Base-by-base conservation (phyloP, 164 flowering plant species). In the grape (Vitis vinifera) region DNA sequence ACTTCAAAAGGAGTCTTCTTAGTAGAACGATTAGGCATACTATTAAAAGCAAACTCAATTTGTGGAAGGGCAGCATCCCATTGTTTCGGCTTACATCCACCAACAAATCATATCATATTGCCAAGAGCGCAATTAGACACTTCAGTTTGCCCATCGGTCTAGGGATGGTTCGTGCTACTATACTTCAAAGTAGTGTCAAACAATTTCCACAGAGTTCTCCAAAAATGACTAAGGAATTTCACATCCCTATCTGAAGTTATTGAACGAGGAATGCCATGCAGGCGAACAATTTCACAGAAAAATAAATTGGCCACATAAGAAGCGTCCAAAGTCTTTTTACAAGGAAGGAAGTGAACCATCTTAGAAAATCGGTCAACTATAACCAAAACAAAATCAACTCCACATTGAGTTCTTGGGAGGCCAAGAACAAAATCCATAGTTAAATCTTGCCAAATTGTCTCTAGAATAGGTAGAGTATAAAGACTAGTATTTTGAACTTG, bases 21-120 rank as follows among this genome's bases (percentile, higher is more conserved):
- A 2, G 47, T 51, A 10, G 8, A 30, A 12, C 19, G 11, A 66
- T 66, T 31, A 17, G 53, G 12, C 27, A 37, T 23, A 53, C 48
- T 66, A 14, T 66, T 66, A 37, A 53, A 50, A 8, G 44, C 57
- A 30, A 66, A 66, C 50, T 66, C 69, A 12, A 30, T 3, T 27
- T 53, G 49, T 12, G 60, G 59, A 5, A 27, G 48, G 7, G 23
- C 59, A 2, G 13, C 10, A 55, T 66, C 69, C n/a, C 49, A 67
- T 10, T 16, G 19, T 3, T 29, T 67, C 1, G 50, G 69, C 51
- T 67, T 67, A n/a, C 44, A 53, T 8, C 69, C 61, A 55, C 12
- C 37, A 30, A 67, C 16, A 2, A 31, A n/a, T n/a, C 61, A 23
- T 8, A 55, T 30, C 59, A 67, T 14, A 14, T 65, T 65, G 2